Evolutionary conservation across 371 early-diverging fungal species (phyloP).

Genomic region (Vairimorpha apis): DNA sequence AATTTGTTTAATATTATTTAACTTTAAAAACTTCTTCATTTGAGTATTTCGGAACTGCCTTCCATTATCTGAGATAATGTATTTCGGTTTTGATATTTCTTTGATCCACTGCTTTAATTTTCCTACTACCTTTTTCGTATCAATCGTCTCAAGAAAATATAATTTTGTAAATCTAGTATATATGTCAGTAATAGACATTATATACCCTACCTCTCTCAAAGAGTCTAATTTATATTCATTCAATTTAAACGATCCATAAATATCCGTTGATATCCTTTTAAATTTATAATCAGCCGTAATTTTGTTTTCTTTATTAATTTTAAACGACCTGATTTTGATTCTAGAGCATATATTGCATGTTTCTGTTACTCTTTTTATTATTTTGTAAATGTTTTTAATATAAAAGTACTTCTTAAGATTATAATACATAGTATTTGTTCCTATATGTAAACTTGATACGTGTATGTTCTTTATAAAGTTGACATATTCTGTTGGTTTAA

Average conservation of each 20-base stretch:
- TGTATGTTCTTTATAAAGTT: background rate
- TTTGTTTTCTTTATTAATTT: background rate
- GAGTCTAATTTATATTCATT: background rate
- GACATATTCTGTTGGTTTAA: too few relatives aligned
- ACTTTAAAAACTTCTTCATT: background rate
- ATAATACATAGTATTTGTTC: background rate
- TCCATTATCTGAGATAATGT: constrained; percentile 17
- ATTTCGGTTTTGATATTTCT: background rate
- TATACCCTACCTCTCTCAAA: background rate
- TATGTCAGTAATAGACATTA: background rate
- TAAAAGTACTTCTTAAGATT: background rate
- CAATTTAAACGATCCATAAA: background rate
- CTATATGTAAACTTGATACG: background rate
- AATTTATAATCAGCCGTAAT: background rate
- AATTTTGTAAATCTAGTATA: background rate
- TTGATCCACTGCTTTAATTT: constrained; percentile 5
- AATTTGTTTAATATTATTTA: constrained; percentile 9
- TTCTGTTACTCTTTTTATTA: background rate
- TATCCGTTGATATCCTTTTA: background rate
- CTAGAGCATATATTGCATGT: background rate
- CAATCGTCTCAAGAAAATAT: background rate
- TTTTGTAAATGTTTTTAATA: background rate
- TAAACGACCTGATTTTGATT: background rate
- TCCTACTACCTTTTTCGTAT: background rate
- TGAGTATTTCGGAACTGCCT: constrained; percentile 15